Conservation (phyloP, 352 stramenopile genomes). For the Globisporangium irregulare region DNA sequence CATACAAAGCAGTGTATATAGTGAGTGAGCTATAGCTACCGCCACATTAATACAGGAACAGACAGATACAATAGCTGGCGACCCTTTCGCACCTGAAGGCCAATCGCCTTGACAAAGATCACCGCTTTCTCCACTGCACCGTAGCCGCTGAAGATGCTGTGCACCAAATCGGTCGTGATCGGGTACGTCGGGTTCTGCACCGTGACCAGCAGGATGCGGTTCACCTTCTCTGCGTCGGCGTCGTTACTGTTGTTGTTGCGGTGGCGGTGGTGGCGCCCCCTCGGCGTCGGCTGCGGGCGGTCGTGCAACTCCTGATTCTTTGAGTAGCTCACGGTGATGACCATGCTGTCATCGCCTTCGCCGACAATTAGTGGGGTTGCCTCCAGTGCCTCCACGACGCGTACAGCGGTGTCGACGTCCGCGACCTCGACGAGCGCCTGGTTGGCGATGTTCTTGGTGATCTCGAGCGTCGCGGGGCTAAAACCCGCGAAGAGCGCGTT, state of each 20-base stretch:
- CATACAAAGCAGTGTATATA: neutral
- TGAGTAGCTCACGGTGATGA: slow-evolving; percentile 36
- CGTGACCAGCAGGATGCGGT: slow-evolving; percentile 65
- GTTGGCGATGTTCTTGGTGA: slow-evolving; percentile 29
- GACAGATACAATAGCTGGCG: neutral
- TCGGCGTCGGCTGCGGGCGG: slow-evolving; percentile 15
- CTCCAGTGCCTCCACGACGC: slow-evolving; percentile 27
- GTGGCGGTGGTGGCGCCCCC: slow-evolving; percentile 11
- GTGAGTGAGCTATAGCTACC: neutral
- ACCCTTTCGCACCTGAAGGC: slow-evolving; percentile 28
- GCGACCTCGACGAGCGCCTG: slow-evolving; percentile 47
- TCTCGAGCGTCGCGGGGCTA: slow-evolving; percentile 32
- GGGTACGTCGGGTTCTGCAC: slow-evolving; percentile 63
- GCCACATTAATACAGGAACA: neutral
- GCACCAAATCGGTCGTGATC: slow-evolving; percentile 54
- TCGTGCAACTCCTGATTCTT: slow-evolving; percentile 65
- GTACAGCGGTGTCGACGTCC: slow-evolving; percentile 27
- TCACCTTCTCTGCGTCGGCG: slow-evolving; percentile 20
- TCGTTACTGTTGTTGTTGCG: neutral
- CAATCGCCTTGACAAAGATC: slow-evolving; percentile 59
- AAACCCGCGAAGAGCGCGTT: slow-evolving; percentile 49
- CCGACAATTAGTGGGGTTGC: slow-evolving; percentile 26
- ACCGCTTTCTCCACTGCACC: slow-evolving; percentile 58
- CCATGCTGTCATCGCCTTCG: slow-evolving; percentile 8
- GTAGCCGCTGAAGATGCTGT: slow-evolving; percentile 44